A percentile compares a stretch with the other conserved stretches of the same genome.
Evolutionary conservation across 129 eudicot genomes (phyloP).

Genomic region (Artemisia annua): DNA sequence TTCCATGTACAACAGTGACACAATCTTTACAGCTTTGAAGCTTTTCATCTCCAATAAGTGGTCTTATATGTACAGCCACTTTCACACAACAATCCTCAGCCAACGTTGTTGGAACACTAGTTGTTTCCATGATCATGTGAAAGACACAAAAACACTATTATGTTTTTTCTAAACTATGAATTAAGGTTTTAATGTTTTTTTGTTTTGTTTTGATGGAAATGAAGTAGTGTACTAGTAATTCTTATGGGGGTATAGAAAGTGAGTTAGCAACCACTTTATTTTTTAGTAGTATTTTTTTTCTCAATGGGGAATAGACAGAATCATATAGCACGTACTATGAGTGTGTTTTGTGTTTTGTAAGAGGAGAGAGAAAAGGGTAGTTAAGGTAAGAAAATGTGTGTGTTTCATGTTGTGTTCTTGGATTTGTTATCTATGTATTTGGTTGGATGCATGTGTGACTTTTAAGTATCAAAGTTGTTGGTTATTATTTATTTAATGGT

Average conservation of each 20-base stretch:
- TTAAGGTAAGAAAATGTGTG: slow-evolving; percentile 4
- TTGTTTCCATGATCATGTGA: slow-evolving; percentile 51
- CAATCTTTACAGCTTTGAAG: slow-evolving; percentile 93
- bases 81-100: slow-evolving; percentile 87
- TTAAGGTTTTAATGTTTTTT: no score
- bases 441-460: no score
- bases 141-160: slow-evolving; percentile 8
- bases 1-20: slow-evolving; percentile 74
- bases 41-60: slow-evolving; percentile 87
- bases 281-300: no score
- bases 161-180: no score
- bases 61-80: slow-evolving; percentile 93
- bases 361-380: slow-evolving; percentile 30
- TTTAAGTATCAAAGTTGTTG: no score
- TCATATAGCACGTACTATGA: slow-evolving; percentile 18
- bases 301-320: slow-evolving; percentile 14
- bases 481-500: no score
- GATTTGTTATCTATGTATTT: no score
- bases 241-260: slow-evolving; percentile 48
- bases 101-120: no score
- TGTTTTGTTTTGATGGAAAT: not conserved
- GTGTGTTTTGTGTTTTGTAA: slow-evolving; percentile 12
- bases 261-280: slow-evolving; percentile 49
- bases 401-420: not conserved
- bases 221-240: slow-evolving; percentile 31